Evolutionary conservation across 805 yeast species (phyloP), one percentile per base, ranked within the genome.

Genomic region (Metschnikowia cerradonensis): DNA sequence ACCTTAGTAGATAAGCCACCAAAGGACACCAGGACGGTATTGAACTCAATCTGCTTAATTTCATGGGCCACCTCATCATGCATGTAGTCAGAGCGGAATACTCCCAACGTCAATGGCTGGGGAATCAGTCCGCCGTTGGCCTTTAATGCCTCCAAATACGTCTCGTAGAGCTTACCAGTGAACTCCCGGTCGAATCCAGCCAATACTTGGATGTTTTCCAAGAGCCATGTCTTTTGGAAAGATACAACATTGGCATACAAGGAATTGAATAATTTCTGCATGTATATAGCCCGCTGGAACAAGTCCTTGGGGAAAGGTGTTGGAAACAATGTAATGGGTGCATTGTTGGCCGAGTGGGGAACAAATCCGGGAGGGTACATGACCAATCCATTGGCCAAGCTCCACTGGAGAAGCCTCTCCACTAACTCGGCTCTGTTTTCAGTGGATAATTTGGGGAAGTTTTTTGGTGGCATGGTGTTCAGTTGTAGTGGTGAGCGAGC

Each of bases 31-130:
- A 96, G 87, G 3, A 94, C 89, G 1, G 99, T 91, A 68, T 94
- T 94, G 72, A 92, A 92, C 67, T 94, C 99, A 47, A 94, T 94
- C 67, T 94, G 99, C 64, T 92, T 91, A 61, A 92, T 86, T 13
- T 68, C 67, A 46, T 70, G 69, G 6, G 65, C 63, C 20, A 68
- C 65, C 38, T 77, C 75, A n/a, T 78, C 64, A 51, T 67, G 63
- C 83, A 94, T 82, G 62, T 92, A 94, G 63, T 94, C 99, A 0
- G 95, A 86, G 65, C 99, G 80, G 67, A 90, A 91, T 8, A 94
- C 67, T 0, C 97, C 98, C 41, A 91, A 73, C 0, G 90, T 79
- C 35, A 88, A 73, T 1, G 83, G 80, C 63, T 88, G 96, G 2
- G 68, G 70, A 36, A 83, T 71, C 20, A 62, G 57, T 5, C 70